Evolutionary conservation across 768 basidiomycete species (phyloP).

Genomic region (Termitomyces sp.): DNA sequence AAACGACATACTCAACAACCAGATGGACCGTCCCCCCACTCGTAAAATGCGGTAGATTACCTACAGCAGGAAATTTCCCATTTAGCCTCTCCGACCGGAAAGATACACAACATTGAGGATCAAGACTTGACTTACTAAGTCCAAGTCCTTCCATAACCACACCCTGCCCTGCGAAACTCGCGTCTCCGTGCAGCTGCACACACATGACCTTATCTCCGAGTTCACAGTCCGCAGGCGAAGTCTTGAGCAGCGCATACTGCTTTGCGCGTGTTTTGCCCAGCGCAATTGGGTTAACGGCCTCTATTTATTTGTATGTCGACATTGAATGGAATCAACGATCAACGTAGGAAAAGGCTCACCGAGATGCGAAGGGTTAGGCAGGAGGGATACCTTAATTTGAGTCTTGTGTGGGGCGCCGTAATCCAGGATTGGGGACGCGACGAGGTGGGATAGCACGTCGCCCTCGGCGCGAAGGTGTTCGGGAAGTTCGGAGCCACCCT

Average conservation of each 20-base stretch:
- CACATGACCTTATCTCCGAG: constrained; percentile 76
- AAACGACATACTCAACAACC: constrained; percentile 73
- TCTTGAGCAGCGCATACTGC: constrained; percentile 76
- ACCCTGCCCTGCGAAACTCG: constrained; percentile 87
- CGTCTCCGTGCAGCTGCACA: constrained; percentile 89
- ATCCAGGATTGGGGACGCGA: constrained; percentile 55
- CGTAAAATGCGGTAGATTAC: constrained; percentile 82
- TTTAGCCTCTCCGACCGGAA: neutral
- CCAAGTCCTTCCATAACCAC: constrained; percentile 86
- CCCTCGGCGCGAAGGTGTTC: constrained; percentile 65
- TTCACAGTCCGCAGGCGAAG: constrained; percentile 45
- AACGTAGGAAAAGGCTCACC: neutral
- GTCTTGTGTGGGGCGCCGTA: constrained; percentile 38
- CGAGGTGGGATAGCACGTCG: constrained; percentile 87
- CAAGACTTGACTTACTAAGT: constrained; percentile 53
- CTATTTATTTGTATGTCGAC: too few relatives aligned
- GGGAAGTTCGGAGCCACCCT: constrained; percentile 67
- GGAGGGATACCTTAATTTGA: constrained; percentile 65
- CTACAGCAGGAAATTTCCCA: neutral
- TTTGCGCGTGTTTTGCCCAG: constrained; percentile 89
- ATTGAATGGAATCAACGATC: too few relatives aligned
- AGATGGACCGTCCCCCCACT: constrained; percentile 88
- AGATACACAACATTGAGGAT: neutral
- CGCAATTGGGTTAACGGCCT: constrained; percentile 86
- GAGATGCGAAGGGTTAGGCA: constrained; percentile 22